phyloP scores from a whole-genome alignment of 1,284 basidiomycete species.

The Hypsizygus ulmarius region DNA sequence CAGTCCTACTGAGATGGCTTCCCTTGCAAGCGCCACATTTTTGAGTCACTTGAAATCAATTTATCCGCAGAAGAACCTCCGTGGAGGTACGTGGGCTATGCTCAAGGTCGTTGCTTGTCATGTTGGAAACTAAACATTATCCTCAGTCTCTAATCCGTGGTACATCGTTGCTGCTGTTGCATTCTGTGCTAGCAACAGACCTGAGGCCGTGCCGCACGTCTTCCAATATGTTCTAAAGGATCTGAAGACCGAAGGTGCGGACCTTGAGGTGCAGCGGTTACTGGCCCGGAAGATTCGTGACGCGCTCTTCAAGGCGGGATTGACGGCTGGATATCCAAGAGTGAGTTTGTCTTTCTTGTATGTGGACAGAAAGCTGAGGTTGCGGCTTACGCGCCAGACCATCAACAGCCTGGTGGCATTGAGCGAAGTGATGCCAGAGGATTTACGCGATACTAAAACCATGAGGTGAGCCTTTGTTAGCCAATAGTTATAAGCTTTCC shows the following conservation, averaged over 20 bases:
- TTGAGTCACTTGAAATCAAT: conserved; percentile 30
- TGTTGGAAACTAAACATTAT: background rate
- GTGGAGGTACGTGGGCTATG: conserved; percentile 2
- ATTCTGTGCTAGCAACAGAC: conserved; percentile 53
- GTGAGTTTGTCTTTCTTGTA: conserved; percentile 28
- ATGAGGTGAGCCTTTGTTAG: conserved; percentile 31
- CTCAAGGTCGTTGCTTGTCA: background rate
- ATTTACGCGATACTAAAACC: conserved; percentile 35
- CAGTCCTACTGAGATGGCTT: too few species aligned
- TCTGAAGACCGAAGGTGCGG: conserved; percentile 30
- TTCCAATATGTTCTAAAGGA: conserved; percentile 47
- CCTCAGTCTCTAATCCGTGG: conserved; percentile 46
- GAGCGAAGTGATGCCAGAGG: conserved; percentile 40
- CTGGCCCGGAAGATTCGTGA: conserved; percentile 53
- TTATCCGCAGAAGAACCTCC: conserved; percentile 25
- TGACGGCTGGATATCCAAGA: conserved; percentile 52
- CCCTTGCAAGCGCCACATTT: conserved; percentile 21
- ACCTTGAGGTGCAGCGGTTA: conserved; percentile 31
- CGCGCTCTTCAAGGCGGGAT: conserved; percentile 53
- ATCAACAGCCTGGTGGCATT: conserved; percentile 46
- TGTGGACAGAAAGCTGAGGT: background rate
- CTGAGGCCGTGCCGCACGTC: conserved; percentile 52
- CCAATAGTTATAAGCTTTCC: background rate
- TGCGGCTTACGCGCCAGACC: conserved; percentile 27
- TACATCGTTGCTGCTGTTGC: conserved; percentile 53